Evolutionary conservation across 192 early-diverging fungal genomes (phyloP).

Genomic region (Coemansia sp.): DNA sequence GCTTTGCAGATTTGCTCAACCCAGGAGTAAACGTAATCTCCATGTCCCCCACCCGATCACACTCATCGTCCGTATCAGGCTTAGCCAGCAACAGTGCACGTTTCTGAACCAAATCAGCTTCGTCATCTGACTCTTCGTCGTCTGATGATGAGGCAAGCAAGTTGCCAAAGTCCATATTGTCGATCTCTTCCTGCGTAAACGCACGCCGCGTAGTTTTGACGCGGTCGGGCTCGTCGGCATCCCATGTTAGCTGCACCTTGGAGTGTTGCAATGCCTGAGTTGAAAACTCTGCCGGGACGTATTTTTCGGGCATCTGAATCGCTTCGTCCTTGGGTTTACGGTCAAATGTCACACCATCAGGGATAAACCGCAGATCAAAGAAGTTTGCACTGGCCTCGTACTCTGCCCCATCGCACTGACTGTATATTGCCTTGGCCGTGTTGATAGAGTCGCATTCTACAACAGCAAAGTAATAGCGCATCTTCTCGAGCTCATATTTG

Average conservation of each 20-base stretch:
- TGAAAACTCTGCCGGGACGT: slow-evolving; percentile 68
- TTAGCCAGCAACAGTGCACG: slow-evolving; percentile 40
- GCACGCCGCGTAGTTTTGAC: slow-evolving; percentile 73
- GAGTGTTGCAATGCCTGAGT: slow-evolving; percentile 88
- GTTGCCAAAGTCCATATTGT: slow-evolving; percentile 87
- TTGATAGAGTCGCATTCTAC: slow-evolving; percentile 84
- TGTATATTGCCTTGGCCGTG: slow-evolving; percentile 79
- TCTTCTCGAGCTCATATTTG: slow-evolving; percentile 87
- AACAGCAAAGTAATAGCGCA: slow-evolving; percentile 93
- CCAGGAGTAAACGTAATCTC: slow-evolving; percentile 97
- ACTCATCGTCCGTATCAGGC: slow-evolving; percentile 39
- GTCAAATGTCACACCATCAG: slow-evolving; percentile 86
- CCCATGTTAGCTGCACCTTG: slow-evolving; percentile 94
- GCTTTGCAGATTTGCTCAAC: slow-evolving; percentile 67
- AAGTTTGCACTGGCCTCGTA: slow-evolving; percentile 89
- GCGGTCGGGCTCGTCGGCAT: slow-evolving; percentile 87
- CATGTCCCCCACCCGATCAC: slow-evolving; percentile 69
- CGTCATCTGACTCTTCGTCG: slow-evolving; percentile 56
- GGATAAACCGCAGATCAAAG: slow-evolving; percentile 92
- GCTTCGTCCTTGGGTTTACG: slow-evolving; percentile 67
- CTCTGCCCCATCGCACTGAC: slow-evolving; percentile 87
- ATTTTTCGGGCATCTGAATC: slow-evolving; percentile 62
- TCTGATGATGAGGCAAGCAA: slow-evolving; percentile 79
- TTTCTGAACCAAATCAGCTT: slow-evolving; percentile 42
- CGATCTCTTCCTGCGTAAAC: slow-evolving; percentile 85